Evolutionary conservation across 495 filamentous ascomycete genomes (phyloP), one percentile per base, ranked within the genome.

Genomic region (Aspergillus wentii): DNA sequence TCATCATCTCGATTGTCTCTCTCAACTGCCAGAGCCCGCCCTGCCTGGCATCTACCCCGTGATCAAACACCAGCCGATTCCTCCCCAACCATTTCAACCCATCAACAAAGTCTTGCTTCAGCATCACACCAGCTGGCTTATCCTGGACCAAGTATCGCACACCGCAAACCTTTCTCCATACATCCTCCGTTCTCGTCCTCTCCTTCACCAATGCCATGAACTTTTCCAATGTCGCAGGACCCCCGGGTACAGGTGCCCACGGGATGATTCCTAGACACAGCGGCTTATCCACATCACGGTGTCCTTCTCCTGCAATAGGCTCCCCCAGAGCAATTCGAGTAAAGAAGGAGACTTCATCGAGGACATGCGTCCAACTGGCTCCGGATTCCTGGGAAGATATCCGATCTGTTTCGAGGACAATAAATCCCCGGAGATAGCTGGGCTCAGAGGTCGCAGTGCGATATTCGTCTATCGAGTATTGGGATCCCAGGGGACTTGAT

Each of bases 71-170:
- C 42, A 79, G 65, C 17, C 76, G 66, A 44, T 75, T 61, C 46
- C 62, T 59, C 8, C 85, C 80, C 38, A 92, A 57, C 60, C 80
- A 71, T 56, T 75, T 76, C 54, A 95, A 38, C n/a, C 80, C 76
- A 9, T 78, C 77, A 38, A 88, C 66, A 50, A 91, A 90, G 0
- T 54, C 59, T 3, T 69, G 59, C 26, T 62, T 56, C 17, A 83
- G 41, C 64, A 83, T 86, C 0, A 72, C 71, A 9, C 83, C 79
- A 1, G 60, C 57, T 8, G 73, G 72, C 49, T 88, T 84, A 57
- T 83, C 84, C 58, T 94, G 88, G 23, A 94, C 61, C 47, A 94
- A 54, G 57, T 87, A 94, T 25, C 89, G 67, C 45, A 90, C 86
- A 0, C 88, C 88, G 33, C 75, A 78, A 0, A 84, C 67, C 68